Base-by-base conservation (phyloP, 2,329 filamentous ascomycete genomes). In the Xylaria multiplex region DNA sequence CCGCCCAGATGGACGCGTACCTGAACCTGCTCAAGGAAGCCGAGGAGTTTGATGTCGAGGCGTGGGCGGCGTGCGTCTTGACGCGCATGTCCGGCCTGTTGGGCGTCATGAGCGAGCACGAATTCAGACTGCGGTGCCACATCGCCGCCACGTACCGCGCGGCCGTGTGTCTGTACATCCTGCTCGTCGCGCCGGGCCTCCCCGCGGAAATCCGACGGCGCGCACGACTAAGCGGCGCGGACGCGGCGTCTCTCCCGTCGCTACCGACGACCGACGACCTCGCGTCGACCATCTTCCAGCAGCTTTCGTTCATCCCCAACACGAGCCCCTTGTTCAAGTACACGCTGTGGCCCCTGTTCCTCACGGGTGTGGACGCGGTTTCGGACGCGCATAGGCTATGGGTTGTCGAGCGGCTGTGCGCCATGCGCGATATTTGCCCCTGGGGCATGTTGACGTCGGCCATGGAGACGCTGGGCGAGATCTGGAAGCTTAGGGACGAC, bases 321-420 rank as follows among this genome's bases (percentile, higher is more conserved):
- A 74, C 79, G 2, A 84, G 86, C 70, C 80, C 82, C 6, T 80
- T 87, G 48, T 88, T 86, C 78, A 88, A 87, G 72, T 86, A 84
- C 7, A 86, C 85, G 2, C 83, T 83, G n/a, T 88, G 86, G 86
- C 85, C 86, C 1, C 79, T 85, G 0, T 88, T 88, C 68, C 81
- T 88, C 35, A 84, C 84, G 2, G 86, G 86, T 1, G 85, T 85
- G 0, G 86, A 88, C 70, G 83, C 84, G 3, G 80, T 80, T 48
- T 80, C 85, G 59, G 74, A 77, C 0, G 76, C 78, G 42, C 82
- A 82, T 63, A 79, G 85, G 45, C 78, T 76, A 2, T 87, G 85
- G 85, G 81, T 84, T n/a, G 77, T 86, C 72, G 77, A 82, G 58
- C 81, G 83, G 13, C 73, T 85, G 49, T 72, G 81, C 66, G 77